phyloP scores from a whole-genome alignment of 2,329 filamentous ascomycete genomes.

The Penicillium sp. region DNA sequence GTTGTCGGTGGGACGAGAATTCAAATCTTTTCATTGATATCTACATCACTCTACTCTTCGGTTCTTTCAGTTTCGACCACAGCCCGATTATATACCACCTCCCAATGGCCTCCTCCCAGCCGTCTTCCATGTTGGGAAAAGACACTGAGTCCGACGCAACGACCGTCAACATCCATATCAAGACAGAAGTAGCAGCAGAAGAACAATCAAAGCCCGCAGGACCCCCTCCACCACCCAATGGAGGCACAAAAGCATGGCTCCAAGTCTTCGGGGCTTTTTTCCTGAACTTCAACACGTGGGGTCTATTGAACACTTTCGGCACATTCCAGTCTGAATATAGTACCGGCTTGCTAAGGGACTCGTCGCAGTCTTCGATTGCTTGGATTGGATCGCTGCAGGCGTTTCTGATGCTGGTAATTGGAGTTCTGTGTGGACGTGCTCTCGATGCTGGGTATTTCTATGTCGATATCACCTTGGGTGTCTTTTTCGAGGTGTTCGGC shows the following conservation, averaged over 20 bases:
- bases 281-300: constrained; percentile 34
- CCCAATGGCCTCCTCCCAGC: not conserved
- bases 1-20: no score
- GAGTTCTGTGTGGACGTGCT: constrained; percentile 40
- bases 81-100: not conserved
- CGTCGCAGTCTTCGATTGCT: constrained; percentile 37
- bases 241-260: constrained; percentile 28
- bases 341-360: constrained; percentile 20
- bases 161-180: not conserved
- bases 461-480: not conserved
- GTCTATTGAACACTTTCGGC: constrained; percentile 35
- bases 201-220: not conserved
- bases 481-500: not conserved
- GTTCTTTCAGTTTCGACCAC: not conserved
- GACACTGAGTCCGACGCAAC: not conserved
- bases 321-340: constrained; percentile 44
- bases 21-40: not conserved
- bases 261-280: constrained; percentile 30
- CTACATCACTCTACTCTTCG: not conserved
- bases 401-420: constrained; percentile 45
- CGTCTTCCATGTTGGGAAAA: not conserved
- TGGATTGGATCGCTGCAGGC: constrained; percentile 46
- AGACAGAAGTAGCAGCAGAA: not conserved
- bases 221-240: constrained; percentile 11
- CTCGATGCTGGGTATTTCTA: constrained; percentile 43